Conservation (phyloP, 768 basidiomycete genomes). For the Podaxis sp. region DNA sequence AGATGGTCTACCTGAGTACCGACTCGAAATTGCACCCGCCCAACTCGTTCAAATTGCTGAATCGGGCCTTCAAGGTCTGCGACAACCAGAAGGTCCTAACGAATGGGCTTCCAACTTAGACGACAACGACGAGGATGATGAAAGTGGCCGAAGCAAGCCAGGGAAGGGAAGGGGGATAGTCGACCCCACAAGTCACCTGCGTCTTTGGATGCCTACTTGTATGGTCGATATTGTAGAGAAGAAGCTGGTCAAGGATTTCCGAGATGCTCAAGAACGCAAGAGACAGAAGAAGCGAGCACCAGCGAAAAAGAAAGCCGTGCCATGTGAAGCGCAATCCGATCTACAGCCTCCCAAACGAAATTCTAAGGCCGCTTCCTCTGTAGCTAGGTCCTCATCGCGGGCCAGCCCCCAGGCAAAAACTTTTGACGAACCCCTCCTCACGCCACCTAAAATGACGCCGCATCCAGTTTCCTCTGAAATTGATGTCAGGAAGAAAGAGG, state of each 20-base stretch:
- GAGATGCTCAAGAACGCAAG: conserved; percentile 49
- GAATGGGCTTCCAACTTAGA: conserved; percentile 48
- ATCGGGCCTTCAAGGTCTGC: conserved; percentile 62
- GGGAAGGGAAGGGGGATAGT: conserved; percentile 36
- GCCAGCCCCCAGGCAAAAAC: not conserved
- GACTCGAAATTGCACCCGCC: conserved; percentile 71
- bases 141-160: conserved; percentile 35
- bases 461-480: not conserved
- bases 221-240: conserved; percentile 74
- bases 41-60: conserved; percentile 65
- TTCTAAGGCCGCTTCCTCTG: too few species aligned
- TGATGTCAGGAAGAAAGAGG: not conserved
- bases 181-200: conserved; percentile 55
- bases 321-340: not conserved
- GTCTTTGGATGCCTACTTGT: conserved; percentile 83
- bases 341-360: not conserved
- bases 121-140: conserved; percentile 48
- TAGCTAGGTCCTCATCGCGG: too few species aligned
- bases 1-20: conserved; percentile 73
- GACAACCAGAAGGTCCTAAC: conserved; percentile 47
- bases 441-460: not conserved
- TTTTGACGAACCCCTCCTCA: not conserved
- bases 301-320: conserved; percentile 14
- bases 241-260: conserved; percentile 59
- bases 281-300: conserved; percentile 49